Evolutionary conservation across 257 asterid genomes (phyloP).

Genomic region (Coffea eugenioides): DNA sequence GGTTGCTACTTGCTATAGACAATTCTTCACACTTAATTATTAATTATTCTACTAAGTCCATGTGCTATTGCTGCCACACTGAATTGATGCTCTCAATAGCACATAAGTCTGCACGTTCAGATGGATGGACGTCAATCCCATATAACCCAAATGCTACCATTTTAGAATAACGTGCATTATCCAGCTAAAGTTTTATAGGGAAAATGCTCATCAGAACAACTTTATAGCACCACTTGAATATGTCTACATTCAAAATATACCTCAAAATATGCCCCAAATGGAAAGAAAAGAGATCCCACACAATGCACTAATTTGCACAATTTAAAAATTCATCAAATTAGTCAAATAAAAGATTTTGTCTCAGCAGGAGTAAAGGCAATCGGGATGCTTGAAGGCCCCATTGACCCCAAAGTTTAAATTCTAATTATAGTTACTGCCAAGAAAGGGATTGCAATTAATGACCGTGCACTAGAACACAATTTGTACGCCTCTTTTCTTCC

Average conservation of each 20-base stretch:
- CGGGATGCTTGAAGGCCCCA: no score
- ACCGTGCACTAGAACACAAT: neutral
- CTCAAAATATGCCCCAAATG: neutral
- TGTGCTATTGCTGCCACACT: neutral
- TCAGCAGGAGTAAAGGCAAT: no score
- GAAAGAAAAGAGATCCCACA: constrained; percentile 2
- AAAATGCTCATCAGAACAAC: neutral
- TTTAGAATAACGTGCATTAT: neutral
- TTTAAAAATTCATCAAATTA: neutral
- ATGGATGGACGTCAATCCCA: no score
- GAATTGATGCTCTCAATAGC: neutral
- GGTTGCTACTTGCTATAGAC: neutral
- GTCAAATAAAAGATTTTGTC: neutral
- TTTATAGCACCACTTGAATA: neutral
- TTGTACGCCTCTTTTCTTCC: neutral
- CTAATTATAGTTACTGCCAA: no score
- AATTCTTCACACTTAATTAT: neutral
- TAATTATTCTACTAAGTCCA: neutral
- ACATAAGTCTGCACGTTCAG: neutral
- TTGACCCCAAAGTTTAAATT: neutral
- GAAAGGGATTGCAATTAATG: neutral
- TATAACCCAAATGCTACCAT: neutral
- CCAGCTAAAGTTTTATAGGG: neutral
- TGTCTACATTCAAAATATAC: neutral
- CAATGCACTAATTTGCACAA: neutral